Percentiles rank a stretch among this genome's conserved stretches.
phyloP scores from a whole-genome alignment of 2,329 filamentous ascomycete genomes.

The Cladosporium oxysporum region DNA sequence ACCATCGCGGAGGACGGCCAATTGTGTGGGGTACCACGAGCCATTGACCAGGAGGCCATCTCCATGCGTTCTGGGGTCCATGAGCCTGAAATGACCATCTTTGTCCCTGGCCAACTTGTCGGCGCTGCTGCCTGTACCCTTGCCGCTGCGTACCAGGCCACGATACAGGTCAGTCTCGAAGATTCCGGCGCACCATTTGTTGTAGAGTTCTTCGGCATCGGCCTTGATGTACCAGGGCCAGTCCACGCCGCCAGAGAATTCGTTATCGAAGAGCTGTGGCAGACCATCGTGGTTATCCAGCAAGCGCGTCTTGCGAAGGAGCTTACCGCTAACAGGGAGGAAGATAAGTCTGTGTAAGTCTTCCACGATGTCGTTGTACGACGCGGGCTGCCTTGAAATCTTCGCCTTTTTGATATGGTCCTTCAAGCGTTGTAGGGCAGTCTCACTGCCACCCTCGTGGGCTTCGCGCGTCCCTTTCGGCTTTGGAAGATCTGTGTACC shows the following conservation, averaged over 20 bases:
- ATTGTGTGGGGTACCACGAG: constrained; percentile 58
- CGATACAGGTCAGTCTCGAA: constrained; percentile 50
- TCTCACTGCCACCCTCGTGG: background rate
- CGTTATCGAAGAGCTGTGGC: constrained; percentile 42
- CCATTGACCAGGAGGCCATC: constrained; percentile 46
- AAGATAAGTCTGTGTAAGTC: constrained; percentile 45
- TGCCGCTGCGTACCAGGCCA: constrained; percentile 39
- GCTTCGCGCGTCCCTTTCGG: background rate
- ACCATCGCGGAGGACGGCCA: constrained; percentile 54
- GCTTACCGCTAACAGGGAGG: constrained; percentile 34
- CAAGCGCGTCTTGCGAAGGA: constrained; percentile 40
- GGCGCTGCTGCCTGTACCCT: constrained; percentile 12
- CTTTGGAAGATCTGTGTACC: background rate
- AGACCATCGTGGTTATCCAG: constrained; percentile 42
- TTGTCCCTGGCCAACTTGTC: constrained; percentile 23
- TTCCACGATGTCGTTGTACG: constrained; percentile 39
- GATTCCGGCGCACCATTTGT: constrained; percentile 45
- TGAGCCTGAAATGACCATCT: constrained; percentile 27
- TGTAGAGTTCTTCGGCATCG: constrained; percentile 50
- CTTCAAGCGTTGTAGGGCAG: background rate
- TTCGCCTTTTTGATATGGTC: background rate
- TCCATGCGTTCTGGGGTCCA: constrained; percentile 41
- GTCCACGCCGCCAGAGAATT: constrained; percentile 24
- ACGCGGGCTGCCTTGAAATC: background rate
- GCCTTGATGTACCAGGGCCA: constrained; percentile 51